A percentile compares a stretch with the other conserved stretches of the same genome.
These are phyloP conservation scores for Elsinoe ampelina DNA, from an alignment of 2,329 filamentous ascomycete genomes.

Conservation along the genomic window DNA sequence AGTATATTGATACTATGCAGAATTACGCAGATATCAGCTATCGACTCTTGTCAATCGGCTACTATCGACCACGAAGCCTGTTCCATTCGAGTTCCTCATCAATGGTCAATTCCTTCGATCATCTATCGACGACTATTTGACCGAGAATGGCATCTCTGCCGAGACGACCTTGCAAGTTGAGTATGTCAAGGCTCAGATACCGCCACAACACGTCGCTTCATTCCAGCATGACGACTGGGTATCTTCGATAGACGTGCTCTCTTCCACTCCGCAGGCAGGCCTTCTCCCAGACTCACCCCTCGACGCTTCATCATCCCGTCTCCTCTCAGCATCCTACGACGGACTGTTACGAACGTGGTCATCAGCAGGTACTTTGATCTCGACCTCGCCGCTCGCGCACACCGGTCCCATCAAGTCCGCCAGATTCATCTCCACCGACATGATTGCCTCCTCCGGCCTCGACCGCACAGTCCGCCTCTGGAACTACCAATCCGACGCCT, in stretches of 20 bases:
- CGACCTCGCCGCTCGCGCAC: constrained; percentile 63
- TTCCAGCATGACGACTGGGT: constrained; percentile 99
- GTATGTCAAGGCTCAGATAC: constrained; percentile 85
- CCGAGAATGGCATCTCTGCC: constrained; percentile 73
- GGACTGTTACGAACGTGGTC: constrained; percentile 85
- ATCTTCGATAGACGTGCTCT: constrained; percentile 73
- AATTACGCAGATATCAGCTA: constrained; percentile 48
- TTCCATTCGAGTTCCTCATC: constrained; percentile 89
- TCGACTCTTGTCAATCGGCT: constrained; percentile 56
- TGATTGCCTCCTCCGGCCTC: constrained; percentile 72
- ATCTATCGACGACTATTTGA: constrained; percentile 83
- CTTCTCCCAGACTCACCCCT: constrained; percentile 17
- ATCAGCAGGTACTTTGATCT: constrained; percentile 72
- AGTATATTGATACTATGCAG: constrained; percentile 24
- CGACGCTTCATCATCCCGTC: constrained; percentile 40
- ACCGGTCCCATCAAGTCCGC: constrained; percentile 69
- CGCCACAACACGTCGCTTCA: constrained; percentile 78
- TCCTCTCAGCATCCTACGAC: constrained; percentile 91
- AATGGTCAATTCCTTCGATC: constrained; percentile 87
- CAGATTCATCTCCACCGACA: constrained; percentile 67
- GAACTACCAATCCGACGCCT: constrained; percentile 57
- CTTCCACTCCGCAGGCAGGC: constrained; percentile 53
- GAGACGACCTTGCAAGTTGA: constrained; percentile 83
- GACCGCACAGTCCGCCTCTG: constrained; percentile 82
- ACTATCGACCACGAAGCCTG: constrained; percentile 49